Evolutionary conservation across 2,329 filamentous ascomycete genomes (phyloP), one percentile per base, ranked within the genome.

Genomic region (Epichloe elymi): DNA sequence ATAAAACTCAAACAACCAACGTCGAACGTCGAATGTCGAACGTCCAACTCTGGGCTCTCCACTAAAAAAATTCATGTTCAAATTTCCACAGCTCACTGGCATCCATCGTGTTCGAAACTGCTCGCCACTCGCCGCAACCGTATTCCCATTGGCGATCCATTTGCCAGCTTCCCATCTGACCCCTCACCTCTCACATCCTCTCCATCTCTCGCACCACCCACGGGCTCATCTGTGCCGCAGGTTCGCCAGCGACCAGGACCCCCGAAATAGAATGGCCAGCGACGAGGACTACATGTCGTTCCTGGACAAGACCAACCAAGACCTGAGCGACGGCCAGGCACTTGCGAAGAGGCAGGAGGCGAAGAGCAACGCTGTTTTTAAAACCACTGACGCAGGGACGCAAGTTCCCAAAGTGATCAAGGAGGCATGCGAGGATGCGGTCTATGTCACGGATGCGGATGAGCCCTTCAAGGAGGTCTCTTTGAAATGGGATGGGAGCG

Each of bases 261-360:
- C 14, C 11, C 35, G 17, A 30, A 23, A 58, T 19, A 72, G 51
- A 15, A 88, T 87, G 84, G 79, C 82, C 7, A 83, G 82, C 50
- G 88, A 95, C 74, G 81, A 86, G 54, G 85, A 86, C 55, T 96
- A 95, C 73, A 79, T 82, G 68, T 74, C 84, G 53, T 95, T 96
- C 64, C 74, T 96, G 52, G 78, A 93, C 64, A 93, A 93, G 72
- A 88, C 88, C 50, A 95, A 95, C 70, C 73, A 82, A 61, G 83
- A 89, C 63, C 83, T 85, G 17, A 83, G 80, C 64, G 76, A 80
- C 51, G 53, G 63, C 10, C 53, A 55, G 45, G 51, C 51, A 10
- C 46, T 14, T 19, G 49, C 37, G 26, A 55, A 48, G 50, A 56
- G 41, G 57, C 55, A 55, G 48, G 53, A n/a, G 55, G 52, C 8